Percentiles rank a stretch among this genome's conserved stretches.
phyloP scores from a whole-genome alignment of 768 basidiomycete genomes.

The Scleroderma bovista region DNA sequence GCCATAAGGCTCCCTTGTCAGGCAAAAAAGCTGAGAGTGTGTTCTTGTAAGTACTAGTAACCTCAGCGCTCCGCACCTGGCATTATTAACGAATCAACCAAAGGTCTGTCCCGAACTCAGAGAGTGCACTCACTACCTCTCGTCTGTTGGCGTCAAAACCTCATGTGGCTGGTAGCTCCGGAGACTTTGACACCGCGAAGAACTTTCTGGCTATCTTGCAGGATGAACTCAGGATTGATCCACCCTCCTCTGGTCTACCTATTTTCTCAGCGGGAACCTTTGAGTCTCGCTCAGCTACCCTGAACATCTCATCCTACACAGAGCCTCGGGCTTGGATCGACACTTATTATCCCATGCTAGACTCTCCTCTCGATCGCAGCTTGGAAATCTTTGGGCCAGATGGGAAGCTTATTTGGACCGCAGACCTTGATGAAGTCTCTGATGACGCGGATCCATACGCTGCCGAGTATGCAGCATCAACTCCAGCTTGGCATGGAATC shows the following conservation, averaged over 20 bases:
- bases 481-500: constrained; percentile 67
- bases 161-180: constrained; percentile 55
- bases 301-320: constrained; percentile 36
- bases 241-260: constrained; percentile 29
- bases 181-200: constrained; percentile 54
- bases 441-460: constrained; percentile 62
- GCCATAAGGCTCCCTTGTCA: constrained; percentile 16
- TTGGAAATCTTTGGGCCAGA: constrained; percentile 51
- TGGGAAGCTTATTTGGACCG: constrained; percentile 48
- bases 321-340: constrained; percentile 57
- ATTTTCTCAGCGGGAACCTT: constrained; percentile 54
- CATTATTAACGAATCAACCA: neutral
- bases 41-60: constrained; percentile 35
- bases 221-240: constrained; percentile 39
- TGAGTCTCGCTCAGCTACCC: constrained; percentile 48
- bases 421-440: constrained; percentile 61
- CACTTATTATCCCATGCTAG: constrained; percentile 71
- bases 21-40: constrained; percentile 38
- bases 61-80: neutral
- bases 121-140: constrained; percentile 46
- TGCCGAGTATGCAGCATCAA: constrained; percentile 46
- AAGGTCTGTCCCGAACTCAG: constrained; percentile 48
- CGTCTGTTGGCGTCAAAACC: constrained; percentile 48
- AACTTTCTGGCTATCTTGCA: constrained; percentile 50
- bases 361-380: constrained; percentile 53